Percentiles rank a stretch among this genome's conserved stretches.
Evolutionary conservation across 768 basidiomycete genomes (phyloP).

Genomic region (Termitomyces sp.): DNA sequence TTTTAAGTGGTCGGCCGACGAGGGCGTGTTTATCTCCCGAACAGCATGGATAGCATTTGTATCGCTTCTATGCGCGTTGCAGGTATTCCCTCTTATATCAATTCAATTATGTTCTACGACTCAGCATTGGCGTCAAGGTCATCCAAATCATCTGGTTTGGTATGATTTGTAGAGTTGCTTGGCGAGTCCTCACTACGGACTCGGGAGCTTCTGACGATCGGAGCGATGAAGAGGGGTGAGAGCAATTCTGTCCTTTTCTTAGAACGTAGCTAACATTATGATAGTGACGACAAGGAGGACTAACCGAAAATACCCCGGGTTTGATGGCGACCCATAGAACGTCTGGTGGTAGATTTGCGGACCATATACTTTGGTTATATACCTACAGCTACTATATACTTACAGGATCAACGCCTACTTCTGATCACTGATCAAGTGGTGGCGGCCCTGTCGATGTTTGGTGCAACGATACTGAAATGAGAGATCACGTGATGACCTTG

Average conservation of each 20-base stretch:
- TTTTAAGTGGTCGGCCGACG: slow-evolving; percentile 57
- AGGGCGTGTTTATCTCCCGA: slow-evolving; percentile 55
- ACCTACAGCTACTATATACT: slow-evolving; percentile 8
- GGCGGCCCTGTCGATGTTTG: no score
- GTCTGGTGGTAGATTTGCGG: slow-evolving; percentile 1
- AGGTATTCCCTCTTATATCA: slow-evolving; percentile 42
- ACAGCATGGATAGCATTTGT: slow-evolving; percentile 48
- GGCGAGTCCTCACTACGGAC: slow-evolving; percentile 68
- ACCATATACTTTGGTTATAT: slow-evolving; percentile 10
- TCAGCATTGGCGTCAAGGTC: slow-evolving; percentile 39
- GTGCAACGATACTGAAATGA: neutral
- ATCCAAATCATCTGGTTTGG: slow-evolving; percentile 82
- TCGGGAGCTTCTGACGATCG: slow-evolving; percentile 79
- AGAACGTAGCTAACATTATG: slow-evolving; percentile 17
- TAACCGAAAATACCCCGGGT: slow-evolving; percentile 18
- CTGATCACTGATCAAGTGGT: neutral
- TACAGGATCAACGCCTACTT: neutral
- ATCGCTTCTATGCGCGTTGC: slow-evolving; percentile 53
- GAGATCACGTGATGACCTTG: slow-evolving; percentile 20
- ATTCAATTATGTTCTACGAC: slow-evolving; percentile 8
- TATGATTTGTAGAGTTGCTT: slow-evolving; percentile 85
- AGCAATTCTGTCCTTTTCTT: slow-evolving; percentile 6
- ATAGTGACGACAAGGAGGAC: slow-evolving; percentile 32
- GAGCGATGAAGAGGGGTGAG: slow-evolving; percentile 79
- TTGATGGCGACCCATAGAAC: neutral